Evolutionary conservation across 495 filamentous ascomycete genomes (phyloP).

Genomic region (Apodospora peruviana): DNA sequence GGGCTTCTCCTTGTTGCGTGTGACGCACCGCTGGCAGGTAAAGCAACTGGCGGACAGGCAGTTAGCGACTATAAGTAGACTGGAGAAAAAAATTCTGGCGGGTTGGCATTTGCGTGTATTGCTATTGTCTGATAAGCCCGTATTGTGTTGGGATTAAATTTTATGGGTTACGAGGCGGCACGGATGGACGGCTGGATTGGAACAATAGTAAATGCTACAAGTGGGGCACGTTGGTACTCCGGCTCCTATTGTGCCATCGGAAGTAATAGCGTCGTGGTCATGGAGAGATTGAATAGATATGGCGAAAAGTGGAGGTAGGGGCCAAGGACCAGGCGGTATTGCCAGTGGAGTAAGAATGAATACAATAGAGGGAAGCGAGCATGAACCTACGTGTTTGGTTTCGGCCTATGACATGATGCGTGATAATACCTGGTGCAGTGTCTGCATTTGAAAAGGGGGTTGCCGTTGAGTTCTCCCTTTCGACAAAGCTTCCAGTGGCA

Average conservation of each 20-base stretch:
- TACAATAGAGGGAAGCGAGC: neutral
- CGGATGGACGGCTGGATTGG: neutral
- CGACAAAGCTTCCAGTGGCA: slow-evolving; percentile 5
- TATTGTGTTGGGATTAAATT: neutral
- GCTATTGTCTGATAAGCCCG: neutral
- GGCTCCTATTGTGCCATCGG: too few relatives aligned
- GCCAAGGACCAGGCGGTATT: neutral
- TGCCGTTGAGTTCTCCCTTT: neutral
- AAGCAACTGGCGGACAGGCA: neutral
- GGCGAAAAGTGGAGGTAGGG: neutral
- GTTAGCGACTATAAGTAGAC: neutral
- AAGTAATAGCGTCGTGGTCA: neutral
- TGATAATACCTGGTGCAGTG: slow-evolving; percentile 8
- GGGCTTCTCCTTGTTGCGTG: neutral
- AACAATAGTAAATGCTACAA: neutral
- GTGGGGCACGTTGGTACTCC: neutral
- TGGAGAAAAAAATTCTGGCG: neutral
- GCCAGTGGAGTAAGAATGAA: neutral
- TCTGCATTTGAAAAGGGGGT: slow-evolving; percentile 9
- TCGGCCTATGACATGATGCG: slow-evolving; percentile 11
- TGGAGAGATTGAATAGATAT: neutral
- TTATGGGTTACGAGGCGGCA: neutral
- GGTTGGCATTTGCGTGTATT: neutral
- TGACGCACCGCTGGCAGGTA: slow-evolving; percentile 16
- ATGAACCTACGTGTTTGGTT: neutral